Percentiles rank a stretch among this genome's conserved stretches.
Evolutionary conservation across 192 early-diverging fungal species (phyloP).

Genomic region (Phycomyces blakesleeanus): DNA sequence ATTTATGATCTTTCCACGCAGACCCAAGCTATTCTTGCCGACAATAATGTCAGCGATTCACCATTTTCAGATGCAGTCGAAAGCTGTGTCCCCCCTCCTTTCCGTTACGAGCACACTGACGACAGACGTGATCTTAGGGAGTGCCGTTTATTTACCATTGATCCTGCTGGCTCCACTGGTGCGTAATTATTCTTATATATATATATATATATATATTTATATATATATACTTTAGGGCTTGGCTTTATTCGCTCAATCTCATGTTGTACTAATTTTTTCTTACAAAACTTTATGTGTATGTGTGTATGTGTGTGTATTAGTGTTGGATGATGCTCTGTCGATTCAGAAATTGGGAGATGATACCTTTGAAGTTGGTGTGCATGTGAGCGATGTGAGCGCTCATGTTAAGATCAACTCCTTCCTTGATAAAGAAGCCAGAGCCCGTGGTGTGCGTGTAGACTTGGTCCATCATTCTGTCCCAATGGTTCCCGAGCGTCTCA

Average conservation of each 20-base stretch:
- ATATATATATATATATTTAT: no score
- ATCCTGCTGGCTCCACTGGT: slow-evolving; percentile 75
- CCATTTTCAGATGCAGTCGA: slow-evolving; percentile 71
- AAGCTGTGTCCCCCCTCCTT: slow-evolving; percentile 74
- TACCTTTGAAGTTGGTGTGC: slow-evolving; percentile 69
- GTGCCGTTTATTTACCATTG: slow-evolving; percentile 80
- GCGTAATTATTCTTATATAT: no score
- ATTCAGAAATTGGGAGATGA: slow-evolving; percentile 59
- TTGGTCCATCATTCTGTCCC: slow-evolving; percentile 96
- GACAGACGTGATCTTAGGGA: slow-evolving; percentile 68
- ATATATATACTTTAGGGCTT: no score
- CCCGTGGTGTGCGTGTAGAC: slow-evolving; percentile 90
- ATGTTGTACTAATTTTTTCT: slow-evolving; percentile 1
- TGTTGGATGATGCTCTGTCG: slow-evolving; percentile 77
- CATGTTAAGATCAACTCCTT: slow-evolving; percentile 90
- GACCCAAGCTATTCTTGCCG: slow-evolving; percentile 72
- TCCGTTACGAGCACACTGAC: slow-evolving; percentile 57
- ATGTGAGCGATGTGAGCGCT: slow-evolving; percentile 94
- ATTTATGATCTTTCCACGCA: slow-evolving; percentile 77
- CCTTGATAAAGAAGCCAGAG: slow-evolving; percentile 90
- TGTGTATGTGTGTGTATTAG: not conserved
- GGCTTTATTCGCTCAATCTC: not conserved
- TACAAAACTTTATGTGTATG: not conserved
- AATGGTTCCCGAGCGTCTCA: slow-evolving; percentile 91
- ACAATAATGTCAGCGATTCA: slow-evolving; percentile 68